Base-by-base conservation (phyloP, 2,329 filamentous ascomycete genomes). In the Ceratocystiopsis brevicomis region DNA sequence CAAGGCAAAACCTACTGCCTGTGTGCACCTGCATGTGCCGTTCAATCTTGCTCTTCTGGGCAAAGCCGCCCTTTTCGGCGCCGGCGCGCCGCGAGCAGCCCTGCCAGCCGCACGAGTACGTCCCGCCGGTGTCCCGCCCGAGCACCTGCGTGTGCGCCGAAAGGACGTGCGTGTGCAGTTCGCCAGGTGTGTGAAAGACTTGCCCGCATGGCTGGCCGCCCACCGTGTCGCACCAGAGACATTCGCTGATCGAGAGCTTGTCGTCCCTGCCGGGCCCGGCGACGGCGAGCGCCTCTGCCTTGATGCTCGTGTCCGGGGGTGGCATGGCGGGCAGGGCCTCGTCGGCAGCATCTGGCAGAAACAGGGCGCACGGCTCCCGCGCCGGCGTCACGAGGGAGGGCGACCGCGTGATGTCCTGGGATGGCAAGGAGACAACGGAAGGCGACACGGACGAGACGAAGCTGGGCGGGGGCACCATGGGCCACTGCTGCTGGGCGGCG, bases 21-120 rank as follows among this genome's bases (percentile, higher is more conserved):
- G 75, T 78, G 53, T 80, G 76, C 3, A 69, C 73, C 50, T 77
- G 73, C 56, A 78, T 66, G 52, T 80, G 76, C 38, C 76, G 63
- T 49, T 77, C 73, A 16, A 79, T 61, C 53, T 80, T 79, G 54
- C 71, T 74, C 51, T 71, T 65, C 51, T 76, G 72, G 2, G 63
- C 64, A 48, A 78, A 78, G 15, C 67, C 65, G 5, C 62, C 61
- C 34, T 66, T 49, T 1, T 46, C 49, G 59, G 48, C 47, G 34
- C 62, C 39, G 57, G 62, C 34, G 57, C 53, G 59, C n/a, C 73
- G 67, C 33, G 59, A 60, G 54, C 76, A 80, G 37, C 62, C 64
- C 14, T 63, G 56, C 75, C 75, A 79, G 37, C 58, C 59, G 51
- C 72, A 76, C 13, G 50, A 51, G n/a, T 58, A 54, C 45, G 69